Conservation (phyloP, 2,329 filamentous ascomycete species). For the Cytospora piceae region DNA sequence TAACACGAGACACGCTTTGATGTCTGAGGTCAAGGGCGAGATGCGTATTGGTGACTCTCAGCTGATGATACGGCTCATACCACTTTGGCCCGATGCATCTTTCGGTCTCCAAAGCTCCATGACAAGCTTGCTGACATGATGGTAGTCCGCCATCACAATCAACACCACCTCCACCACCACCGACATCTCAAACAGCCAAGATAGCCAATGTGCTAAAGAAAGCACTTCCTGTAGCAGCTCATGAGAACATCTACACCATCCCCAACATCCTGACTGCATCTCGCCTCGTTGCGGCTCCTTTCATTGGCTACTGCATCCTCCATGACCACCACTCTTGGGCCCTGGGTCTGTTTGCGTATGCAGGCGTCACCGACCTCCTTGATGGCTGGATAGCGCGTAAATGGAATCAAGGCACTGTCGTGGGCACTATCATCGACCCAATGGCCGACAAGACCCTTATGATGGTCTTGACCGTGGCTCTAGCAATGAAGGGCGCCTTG, state of each 20-base stretch:
- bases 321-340: constrained; percentile 80
- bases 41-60: neutral
- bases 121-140: constrained; percentile 15
- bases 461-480: constrained; percentile 85
- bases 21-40: too few species aligned
- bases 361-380: constrained; percentile 86
- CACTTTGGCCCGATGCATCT: too few species aligned
- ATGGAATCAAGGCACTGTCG: constrained; percentile 89
- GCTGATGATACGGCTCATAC: neutral
- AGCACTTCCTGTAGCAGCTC: constrained; percentile 42
- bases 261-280: constrained; percentile 92
- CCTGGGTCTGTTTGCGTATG: constrained; percentile 86
- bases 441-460: constrained; percentile 97
- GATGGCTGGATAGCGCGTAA: constrained; percentile 92
- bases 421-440: constrained; percentile 91
- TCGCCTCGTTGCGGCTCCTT: constrained; percentile 79
- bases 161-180: neutral
- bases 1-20: too few species aligned
- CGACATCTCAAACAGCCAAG: constrained; percentile 8
- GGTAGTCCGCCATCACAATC: constrained; percentile 19
- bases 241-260: constrained; percentile 96
- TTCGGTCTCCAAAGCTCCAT: neutral
- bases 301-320: constrained; percentile 86
- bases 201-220: constrained; percentile 26
- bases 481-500: constrained; percentile 81